phyloP scores from a whole-genome alignment of 768 basidiomycete genomes.

The Hortiboletus flavorubellus region DNA sequence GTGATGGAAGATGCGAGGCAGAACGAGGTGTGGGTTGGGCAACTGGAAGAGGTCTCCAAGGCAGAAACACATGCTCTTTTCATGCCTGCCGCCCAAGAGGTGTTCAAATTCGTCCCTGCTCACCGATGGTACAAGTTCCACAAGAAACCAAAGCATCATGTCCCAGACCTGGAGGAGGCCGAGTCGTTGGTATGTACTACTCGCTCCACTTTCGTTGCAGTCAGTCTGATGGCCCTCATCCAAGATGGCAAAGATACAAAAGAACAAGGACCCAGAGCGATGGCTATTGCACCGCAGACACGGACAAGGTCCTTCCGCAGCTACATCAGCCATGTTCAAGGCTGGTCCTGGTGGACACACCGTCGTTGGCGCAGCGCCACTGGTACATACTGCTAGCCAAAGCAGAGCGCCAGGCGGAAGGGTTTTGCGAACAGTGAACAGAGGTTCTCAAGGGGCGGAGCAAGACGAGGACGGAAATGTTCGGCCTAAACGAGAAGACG shows the following conservation, averaged over 20 bases:
- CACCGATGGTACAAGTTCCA: constrained; percentile 93
- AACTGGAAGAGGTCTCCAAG: constrained; percentile 74
- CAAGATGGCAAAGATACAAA: constrained; percentile 46
- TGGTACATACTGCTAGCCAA: constrained; percentile 47
- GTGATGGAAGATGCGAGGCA: constrained; percentile 79
- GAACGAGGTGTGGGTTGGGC: constrained; percentile 75
- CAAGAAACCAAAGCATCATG: constrained; percentile 73
- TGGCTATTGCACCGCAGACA: constrained; percentile 64
- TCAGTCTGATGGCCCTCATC: not conserved
- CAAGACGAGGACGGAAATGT: constrained; percentile 65
- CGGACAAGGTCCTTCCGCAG: constrained; percentile 56
- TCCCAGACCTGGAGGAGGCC: constrained; percentile 63
- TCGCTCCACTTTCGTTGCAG: not conserved
- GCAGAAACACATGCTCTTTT: constrained; percentile 76
- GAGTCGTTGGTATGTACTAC: constrained; percentile 56
- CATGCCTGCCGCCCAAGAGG: constrained; percentile 76
- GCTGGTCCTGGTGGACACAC: constrained; percentile 51
- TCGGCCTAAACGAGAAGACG: constrained; percentile 56
- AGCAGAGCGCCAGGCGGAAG: constrained; percentile 71
- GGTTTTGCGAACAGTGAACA: constrained; percentile 64
- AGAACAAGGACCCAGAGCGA: constrained; percentile 71
- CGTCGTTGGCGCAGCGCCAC: constrained; percentile 39
- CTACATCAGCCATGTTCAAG: constrained; percentile 69
- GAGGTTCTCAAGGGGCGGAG: constrained; percentile 55
- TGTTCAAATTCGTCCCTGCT: constrained; percentile 85